A percentile compares a stretch with the other conserved stretches of the same genome.
These are phyloP conservation scores for Albugo candida DNA, from an alignment of 352 stramenopile genomes.

Conservation along the genomic window DNA sequence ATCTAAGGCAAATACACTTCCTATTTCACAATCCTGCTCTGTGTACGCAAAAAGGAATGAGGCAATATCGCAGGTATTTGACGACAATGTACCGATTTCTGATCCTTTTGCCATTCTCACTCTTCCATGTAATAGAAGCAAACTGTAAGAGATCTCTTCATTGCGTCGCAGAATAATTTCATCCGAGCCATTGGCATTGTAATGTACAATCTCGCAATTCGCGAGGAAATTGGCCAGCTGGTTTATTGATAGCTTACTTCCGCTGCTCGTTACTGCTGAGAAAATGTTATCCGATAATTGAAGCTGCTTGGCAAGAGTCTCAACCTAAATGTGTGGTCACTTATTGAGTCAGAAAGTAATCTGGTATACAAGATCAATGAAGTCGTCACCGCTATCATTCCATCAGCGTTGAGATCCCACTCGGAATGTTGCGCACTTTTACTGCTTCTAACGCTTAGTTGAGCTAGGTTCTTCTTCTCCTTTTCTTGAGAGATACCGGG, in stretches of 20 bases:
- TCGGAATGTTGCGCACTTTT: no score
- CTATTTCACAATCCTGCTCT: constrained; percentile 12
- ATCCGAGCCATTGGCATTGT: constrained; percentile 10
- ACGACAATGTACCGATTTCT: constrained; percentile 6
- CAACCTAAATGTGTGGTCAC: background rate
- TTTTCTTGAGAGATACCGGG: constrained; percentile 23
- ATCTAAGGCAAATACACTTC: constrained; percentile 15
- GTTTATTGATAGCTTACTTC: background rate
- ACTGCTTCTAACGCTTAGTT: no score
- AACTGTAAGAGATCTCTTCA: constrained; percentile 13
- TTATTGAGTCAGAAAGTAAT: background rate
- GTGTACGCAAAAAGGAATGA: constrained; percentile 3
- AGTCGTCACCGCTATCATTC: no score
- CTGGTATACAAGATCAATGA: background rate
- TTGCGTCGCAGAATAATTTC: constrained; percentile 13
- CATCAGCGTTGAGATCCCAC: no score
- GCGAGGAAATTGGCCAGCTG: background rate
- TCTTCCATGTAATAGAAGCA: constrained; percentile 19
- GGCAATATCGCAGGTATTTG: background rate
- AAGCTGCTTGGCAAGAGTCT: background rate
- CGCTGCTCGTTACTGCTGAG: background rate
- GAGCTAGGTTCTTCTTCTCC: no score
- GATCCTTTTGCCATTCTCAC: constrained; percentile 12
- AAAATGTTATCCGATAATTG: background rate
- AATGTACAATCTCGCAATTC: background rate